A percentile compares a stretch with the other conserved stretches of the same genome.
phyloP scores from a whole-genome alignment of 176 grass and related monocot genomes.

The Coix lacrymajobi region DNA sequence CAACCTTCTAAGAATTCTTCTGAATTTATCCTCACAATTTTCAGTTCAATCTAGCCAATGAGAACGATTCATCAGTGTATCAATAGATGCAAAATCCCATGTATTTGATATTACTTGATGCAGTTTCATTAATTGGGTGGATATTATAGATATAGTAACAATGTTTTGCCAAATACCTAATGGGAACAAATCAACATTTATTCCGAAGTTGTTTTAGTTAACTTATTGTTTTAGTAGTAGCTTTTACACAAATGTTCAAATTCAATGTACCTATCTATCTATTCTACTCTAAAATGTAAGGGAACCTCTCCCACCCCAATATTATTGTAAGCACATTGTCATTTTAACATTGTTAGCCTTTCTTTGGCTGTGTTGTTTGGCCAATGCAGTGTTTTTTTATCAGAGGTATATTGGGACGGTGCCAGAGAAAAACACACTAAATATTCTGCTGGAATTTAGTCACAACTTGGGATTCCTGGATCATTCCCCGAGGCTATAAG shows the following conservation, averaged over 20 bases:
- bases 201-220: background rate
- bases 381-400: background rate
- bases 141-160: background rate
- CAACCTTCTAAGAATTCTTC: too few species aligned
- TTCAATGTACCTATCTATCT: background rate
- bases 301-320: constrained; percentile 79
- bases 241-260: background rate
- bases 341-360: background rate
- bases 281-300: constrained; percentile 52
- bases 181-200: constrained; percentile 43
- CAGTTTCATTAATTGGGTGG: too few species aligned
- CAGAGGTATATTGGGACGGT: constrained; percentile 94
- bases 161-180: constrained; percentile 66
- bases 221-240: background rate
- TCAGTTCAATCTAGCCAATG: too few species aligned
- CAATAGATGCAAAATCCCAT: background rate
- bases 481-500: constrained; percentile 88
- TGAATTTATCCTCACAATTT: too few species aligned
- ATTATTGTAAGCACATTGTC: constrained; percentile 65
- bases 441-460: constrained; percentile 94
- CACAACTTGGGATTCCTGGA: constrained; percentile 70
- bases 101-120: constrained; percentile 52
- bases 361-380: background rate
- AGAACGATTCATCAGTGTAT: too few species aligned
- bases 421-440: constrained; percentile 74